phyloP scores from a whole-genome alignment of 140 eudicot genomes.

The Anethum foeniculum region DNA sequence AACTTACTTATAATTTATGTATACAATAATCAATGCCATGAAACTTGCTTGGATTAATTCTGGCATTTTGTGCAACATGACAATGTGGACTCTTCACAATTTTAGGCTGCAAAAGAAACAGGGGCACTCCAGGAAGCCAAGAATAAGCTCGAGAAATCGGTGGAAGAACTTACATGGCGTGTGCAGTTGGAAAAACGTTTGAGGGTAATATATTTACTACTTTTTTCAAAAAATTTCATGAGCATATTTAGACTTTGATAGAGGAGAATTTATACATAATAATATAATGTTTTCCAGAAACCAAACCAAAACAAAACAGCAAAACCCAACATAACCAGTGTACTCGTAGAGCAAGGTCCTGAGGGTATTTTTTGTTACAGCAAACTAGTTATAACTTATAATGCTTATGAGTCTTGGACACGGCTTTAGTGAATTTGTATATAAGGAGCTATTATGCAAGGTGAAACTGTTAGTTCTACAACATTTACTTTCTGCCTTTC shows the following conservation, averaged over 20 bases:
- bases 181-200: conserved; percentile 85
- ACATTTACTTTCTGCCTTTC: neutral
- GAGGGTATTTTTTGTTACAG: neutral
- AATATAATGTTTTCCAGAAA: neutral
- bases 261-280: neutral
- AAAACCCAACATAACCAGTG: neutral
- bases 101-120: conserved; percentile 81
- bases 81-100: conserved; percentile 19
- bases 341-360: neutral
- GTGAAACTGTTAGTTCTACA: conserved; percentile 3
- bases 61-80: neutral
- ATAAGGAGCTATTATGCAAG: neutral
- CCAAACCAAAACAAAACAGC: neutral
- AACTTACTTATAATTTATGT: neutral
- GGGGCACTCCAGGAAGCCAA: conserved; percentile 96
- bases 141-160: conserved; percentile 81
- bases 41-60: neutral
- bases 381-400: neutral
- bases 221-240: neutral
- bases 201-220: conserved; percentile 42
- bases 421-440: neutral
- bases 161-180: conserved; percentile 93
- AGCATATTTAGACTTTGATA: conserved; percentile 11
- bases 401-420: neutral
- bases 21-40: neutral